Evolutionary conservation across 164 flowering plant genomes (phyloP).

Genomic region (Magnolia kwangsiensis): DNA sequence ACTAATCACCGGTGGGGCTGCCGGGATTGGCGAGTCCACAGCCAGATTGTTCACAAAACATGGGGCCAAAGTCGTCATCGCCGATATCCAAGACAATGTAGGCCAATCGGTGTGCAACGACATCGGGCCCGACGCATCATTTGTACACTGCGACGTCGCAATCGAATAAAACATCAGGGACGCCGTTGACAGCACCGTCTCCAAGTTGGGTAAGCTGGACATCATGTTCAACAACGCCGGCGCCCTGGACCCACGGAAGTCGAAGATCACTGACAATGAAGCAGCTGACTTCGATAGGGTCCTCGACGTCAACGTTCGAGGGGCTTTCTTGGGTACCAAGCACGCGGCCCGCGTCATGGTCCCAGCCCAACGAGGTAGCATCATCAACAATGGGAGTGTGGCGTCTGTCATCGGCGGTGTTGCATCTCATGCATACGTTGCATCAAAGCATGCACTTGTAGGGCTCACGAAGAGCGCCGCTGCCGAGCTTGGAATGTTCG

Average conservation of each 20-base stretch:
- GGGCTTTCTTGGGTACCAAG: slow-evolving; percentile 11
- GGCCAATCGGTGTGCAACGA: slow-evolving; percentile 10
- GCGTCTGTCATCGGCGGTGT: neutral
- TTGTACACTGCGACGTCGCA: slow-evolving; percentile 61
- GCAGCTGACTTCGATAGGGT: slow-evolving; percentile 14
- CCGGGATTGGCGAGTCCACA: slow-evolving; percentile 74
- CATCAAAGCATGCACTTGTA: neutral
- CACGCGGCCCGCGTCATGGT: slow-evolving; percentile 17
- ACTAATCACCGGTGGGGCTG: slow-evolving; percentile 71
- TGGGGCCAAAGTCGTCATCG: slow-evolving; percentile 69
- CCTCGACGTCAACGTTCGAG: slow-evolving; percentile 19
- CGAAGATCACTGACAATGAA: neutral
- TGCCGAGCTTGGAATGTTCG: neutral
- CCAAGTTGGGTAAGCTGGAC: slow-evolving; percentile 65
- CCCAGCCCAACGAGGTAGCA: slow-evolving; percentile 4
- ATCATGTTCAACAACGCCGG: slow-evolving; percentile 88
- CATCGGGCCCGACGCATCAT: slow-evolving; percentile 18
- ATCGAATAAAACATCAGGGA: slow-evolving; percentile 47
- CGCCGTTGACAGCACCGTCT: slow-evolving; percentile 62
- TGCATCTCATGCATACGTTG: neutral
- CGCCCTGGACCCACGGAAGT: slow-evolving; percentile 24
- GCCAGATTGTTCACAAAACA: slow-evolving; percentile 51
- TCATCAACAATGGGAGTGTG: neutral
- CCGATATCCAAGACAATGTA: slow-evolving; percentile 48
- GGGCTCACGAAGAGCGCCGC: neutral